Conservation (phyloP, 345 rosid species). For the Gossypium arboreum region DNA sequence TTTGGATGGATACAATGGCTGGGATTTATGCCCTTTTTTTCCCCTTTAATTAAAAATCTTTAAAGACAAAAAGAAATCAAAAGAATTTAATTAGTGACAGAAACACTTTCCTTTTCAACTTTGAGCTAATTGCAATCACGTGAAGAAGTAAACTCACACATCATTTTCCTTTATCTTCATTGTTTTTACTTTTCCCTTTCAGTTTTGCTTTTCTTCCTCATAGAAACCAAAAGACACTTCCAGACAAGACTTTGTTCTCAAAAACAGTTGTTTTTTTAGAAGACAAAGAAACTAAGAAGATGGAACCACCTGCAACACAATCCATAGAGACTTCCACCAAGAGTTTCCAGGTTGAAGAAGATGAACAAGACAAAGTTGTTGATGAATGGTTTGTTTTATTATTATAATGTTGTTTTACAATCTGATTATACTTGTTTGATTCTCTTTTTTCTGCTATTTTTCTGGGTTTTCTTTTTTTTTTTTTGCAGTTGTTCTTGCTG, state of each 20-base stretch:
- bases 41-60: neutral
- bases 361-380: conserved; percentile 31
- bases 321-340: conserved; percentile 27
- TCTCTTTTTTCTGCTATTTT: neutral
- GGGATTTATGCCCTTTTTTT: neutral
- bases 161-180: neutral
- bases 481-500: conserved; percentile 51
- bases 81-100: neutral
- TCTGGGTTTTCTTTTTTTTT: neutral
- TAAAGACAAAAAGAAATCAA: neutral
- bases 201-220: neutral
- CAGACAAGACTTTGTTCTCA: neutral
- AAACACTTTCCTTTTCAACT: neutral
- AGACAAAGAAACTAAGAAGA: conserved; percentile 9
- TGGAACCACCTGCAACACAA: conserved; percentile 40
- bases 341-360: conserved; percentile 30
- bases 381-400: conserved; percentile 30
- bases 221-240: no score
- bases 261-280: neutral
- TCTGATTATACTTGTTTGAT: neutral
- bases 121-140: conserved; percentile 9
- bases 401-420: no score
- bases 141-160: neutral
- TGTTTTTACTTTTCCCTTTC: neutral
- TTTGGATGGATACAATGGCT: neutral